phyloP scores from a whole-genome alignment of 257 asterid genomes.

The Salvia miltiorrhiza region DNA sequence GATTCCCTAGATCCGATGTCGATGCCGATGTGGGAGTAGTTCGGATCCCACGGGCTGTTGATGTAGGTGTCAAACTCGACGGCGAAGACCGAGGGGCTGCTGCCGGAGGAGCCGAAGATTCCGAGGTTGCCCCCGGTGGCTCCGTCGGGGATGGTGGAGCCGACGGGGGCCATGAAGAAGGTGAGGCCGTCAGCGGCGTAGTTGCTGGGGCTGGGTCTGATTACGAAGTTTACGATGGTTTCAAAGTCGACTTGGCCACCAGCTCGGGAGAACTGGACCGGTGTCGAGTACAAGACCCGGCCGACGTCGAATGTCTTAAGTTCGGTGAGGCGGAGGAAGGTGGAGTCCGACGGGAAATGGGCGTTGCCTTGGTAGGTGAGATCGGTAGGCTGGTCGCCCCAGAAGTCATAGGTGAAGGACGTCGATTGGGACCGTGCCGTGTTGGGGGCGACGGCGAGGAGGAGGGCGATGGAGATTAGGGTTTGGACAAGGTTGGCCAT shows the following conservation, averaged over 20 bases:
- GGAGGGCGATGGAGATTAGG: not conserved
- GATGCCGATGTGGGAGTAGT: not conserved
- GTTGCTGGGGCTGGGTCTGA: not conserved
- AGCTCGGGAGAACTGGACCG: not conserved
- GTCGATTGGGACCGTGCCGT: not conserved
- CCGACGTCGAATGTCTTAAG: no score
- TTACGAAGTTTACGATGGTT: not conserved
- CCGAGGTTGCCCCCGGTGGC: not conserved
- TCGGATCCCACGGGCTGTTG: not conserved
- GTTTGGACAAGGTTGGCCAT: not conserved
- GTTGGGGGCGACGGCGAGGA: not conserved
- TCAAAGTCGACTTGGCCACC: not conserved
- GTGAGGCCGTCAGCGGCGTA: not conserved
- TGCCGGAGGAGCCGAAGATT: not conserved
- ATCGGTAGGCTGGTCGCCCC: no score
- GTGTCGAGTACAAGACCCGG: not conserved
- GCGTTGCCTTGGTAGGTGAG: not conserved
- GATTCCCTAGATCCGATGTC: not conserved
- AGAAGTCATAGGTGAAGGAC: not conserved
- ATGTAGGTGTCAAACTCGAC: constrained; percentile 2
- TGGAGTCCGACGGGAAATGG: not conserved
- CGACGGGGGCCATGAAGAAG: not conserved
- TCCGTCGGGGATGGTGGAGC: not conserved
- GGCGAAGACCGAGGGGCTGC: not conserved
- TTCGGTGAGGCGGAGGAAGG: no score